Evolutionary conservation across 2,329 filamentous ascomycete species (phyloP), one percentile per base, ranked within the genome.

Genomic region (Diaporthe australafricana): DNA sequence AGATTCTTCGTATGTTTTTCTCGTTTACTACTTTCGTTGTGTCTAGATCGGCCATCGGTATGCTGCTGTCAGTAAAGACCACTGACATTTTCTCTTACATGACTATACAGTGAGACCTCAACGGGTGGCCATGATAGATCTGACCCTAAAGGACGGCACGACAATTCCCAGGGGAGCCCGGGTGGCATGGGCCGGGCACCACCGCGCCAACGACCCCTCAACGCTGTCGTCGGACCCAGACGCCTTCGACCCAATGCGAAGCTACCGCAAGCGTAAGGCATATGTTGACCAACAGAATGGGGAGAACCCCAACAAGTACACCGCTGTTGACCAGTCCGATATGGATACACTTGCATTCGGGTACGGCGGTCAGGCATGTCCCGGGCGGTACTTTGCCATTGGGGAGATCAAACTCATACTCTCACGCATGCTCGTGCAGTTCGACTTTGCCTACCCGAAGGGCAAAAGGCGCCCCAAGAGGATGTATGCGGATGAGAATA

Each of bases 391-490:
- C 48, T 75, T 76, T n/a, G 75, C 74, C 3, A 72, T 73, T 22
- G 70, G 70, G 20, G 75, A 75, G 56, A 75, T 75, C 42, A 76
- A 76, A 63, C 68, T 76, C 55, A 68, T 75, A 7, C 66, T 75
- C 57, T 75, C 72, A 7, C 71, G 70, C 6, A 40, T 75, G 22
- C 12, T 76, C 3, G 30, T 45, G 20, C 47, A 74, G 30, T 76
- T 71, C 63, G 75, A 76, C 7, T 57, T 76, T 56, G 60, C 50
- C 14, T 55, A 53, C 22, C 50, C 63, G 11, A 12, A 69, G 3
- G 53, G 45, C 1, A 42, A 72, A 17, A 32, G 20, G 0, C 47
- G 40, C 30, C 70, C 70, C 2, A 55, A 53, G 55, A 48, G n/a
- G 7, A 27, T 30, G n/a, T 30, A 30, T 32, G 25, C 20, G 5